Base-by-base conservation (phyloP, 352 stramenopile genomes). In the Pythium coloratum region DNA sequence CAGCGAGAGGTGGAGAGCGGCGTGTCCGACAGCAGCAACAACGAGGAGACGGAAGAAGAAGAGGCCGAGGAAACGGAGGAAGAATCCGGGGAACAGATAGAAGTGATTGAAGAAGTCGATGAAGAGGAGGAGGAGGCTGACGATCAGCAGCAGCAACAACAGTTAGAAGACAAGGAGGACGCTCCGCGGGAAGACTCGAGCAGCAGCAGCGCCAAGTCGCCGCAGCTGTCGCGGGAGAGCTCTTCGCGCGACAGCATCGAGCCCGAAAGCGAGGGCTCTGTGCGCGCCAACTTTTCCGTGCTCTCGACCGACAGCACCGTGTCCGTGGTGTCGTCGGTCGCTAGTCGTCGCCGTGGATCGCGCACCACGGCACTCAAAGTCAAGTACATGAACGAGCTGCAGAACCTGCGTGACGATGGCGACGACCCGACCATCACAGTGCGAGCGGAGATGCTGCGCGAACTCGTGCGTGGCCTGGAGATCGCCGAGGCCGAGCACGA, bases 401-500 rank as follows among this genome's bases (percentile, higher is more conserved):
- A 62, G 20, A 76, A 76, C 26, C 80, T 90, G 62, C 46, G 20
- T 5, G 46, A 53, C 8, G 46, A 53, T 7, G 59, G 30, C 33
- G 38, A 32, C 46, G n/a, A 18, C 42, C 75, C 28, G 73, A 69
- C 47, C 73, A 71, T 18, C 74, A 86, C 54, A 77, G 77, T 26
- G 80, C 46, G 46, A 5, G 46, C 46, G 8, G 46, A 89, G 46
- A 62, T 92, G 50, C 70, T 92, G 55, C 72, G 70, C 7, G 84
- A 92, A 70, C 90, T 92, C 54, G 82, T 92, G 33, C 81, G 82
- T 6, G 82, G 80, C 13, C 62, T 92, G 13, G 84, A 92, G 64
- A 89, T 91, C 62, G 84, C 81, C 12, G 79, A 89, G 20, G 81
- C 78, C 5, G 84, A 91, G 60, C 83, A 92, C 59, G 82, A 91